Conservation (phyloP, 2,329 filamentous ascomycete species). For the Colletotrichum phormii region DNA sequence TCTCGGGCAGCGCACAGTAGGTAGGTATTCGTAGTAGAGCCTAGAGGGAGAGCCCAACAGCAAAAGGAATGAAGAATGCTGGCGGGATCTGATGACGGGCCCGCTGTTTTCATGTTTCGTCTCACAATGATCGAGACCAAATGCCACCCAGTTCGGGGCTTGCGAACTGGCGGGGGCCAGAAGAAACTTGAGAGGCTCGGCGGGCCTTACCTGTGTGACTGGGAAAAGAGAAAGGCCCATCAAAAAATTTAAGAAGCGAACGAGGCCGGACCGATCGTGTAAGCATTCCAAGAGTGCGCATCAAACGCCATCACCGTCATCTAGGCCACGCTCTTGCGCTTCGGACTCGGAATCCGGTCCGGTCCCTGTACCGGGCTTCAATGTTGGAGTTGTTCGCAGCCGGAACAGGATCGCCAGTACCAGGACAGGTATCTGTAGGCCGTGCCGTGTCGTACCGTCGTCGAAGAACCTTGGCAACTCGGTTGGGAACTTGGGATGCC, state of each 20-base stretch:
- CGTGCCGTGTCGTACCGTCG: not conserved
- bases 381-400: slow-evolving; percentile 2
- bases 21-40: not conserved
- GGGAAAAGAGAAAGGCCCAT: slow-evolving; percentile 20
- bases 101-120: slow-evolving; percentile 30
- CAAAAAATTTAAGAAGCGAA: slow-evolving; percentile 9
- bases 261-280: slow-evolving; percentile 7
- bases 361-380: slow-evolving; percentile 9
- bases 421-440: not conserved
- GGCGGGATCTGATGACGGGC: slow-evolving; percentile 14
- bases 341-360: slow-evolving; percentile 13
- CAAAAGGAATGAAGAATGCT: slow-evolving; percentile 16
- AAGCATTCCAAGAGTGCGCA: not conserved
- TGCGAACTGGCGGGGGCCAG: slow-evolving; percentile 31
- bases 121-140: slow-evolving; percentile 23
- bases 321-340: slow-evolving; percentile 12
- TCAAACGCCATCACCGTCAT: not conserved
- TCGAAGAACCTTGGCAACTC: not conserved
- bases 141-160: slow-evolving; percentile 29
- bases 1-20: slow-evolving; percentile 9
- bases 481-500: not conserved
- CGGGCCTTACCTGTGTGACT: slow-evolving; percentile 9
- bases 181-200: slow-evolving; percentile 20
- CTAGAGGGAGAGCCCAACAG: not conserved
- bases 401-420: slow-evolving; percentile 12